phyloP scores from a whole-genome alignment of 306 rosid genomes.

The Rosa persica region DNA sequence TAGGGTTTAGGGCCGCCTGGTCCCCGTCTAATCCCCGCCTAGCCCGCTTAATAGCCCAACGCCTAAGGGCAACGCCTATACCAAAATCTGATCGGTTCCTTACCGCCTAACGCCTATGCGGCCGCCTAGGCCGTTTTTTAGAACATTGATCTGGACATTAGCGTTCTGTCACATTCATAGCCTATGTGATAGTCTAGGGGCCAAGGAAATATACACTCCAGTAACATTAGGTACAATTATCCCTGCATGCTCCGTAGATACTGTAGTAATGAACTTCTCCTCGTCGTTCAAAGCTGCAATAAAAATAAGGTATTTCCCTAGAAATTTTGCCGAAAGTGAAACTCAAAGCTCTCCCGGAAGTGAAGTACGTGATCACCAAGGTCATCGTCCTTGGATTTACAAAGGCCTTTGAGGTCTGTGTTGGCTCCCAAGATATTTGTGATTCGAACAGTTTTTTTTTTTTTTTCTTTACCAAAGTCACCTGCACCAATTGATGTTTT shows the following conservation, averaged over 20 bases:
- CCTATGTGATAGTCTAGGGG: not conserved
- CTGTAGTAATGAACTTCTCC: slow-evolving; percentile 1
- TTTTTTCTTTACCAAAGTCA: not conserved
- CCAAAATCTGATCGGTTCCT: no score
- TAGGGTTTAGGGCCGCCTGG: no score
- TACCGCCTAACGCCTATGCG: no score
- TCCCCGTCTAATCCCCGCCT: no score
- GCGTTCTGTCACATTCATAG: not conserved
- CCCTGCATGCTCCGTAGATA: not conserved
- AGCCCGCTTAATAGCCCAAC: no score
- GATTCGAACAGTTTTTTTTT: not conserved
- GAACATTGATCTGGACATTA: no score
- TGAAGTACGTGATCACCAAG: slow-evolving; percentile 10
- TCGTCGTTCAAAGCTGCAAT: slow-evolving; percentile 14
- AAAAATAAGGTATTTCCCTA: slow-evolving; percentile 2
- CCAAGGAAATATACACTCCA: not conserved
- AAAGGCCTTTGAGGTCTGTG: not conserved
- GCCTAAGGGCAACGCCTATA: no score
- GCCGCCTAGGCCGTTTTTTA: no score
- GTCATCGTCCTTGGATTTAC: slow-evolving; percentile 25
- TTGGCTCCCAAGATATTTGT: slow-evolving; percentile 2
- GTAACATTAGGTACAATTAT: slow-evolving; percentile 1
- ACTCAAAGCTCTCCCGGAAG: not conserved
- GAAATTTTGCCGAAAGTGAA: slow-evolving; percentile 4
- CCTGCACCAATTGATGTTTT: not conserved